Evolutionary conservation across 192 early-diverging fungal genomes (phyloP).

Genomic region (Entomortierella lignicola): DNA sequence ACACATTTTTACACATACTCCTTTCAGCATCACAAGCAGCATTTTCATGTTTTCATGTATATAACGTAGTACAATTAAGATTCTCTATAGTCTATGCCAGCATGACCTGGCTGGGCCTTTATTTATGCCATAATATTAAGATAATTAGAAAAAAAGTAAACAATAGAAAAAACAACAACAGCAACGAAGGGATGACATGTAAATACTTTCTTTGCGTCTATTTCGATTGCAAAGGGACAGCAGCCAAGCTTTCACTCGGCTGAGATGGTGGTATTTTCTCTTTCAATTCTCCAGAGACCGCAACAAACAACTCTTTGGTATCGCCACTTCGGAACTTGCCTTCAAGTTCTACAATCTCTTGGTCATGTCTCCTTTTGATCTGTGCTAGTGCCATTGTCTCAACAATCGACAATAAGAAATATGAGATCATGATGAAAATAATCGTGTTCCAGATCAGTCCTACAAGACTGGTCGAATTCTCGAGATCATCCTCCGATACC

Average conservation of each 20-base stretch:
- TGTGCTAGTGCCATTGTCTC: constrained; percentile 86
- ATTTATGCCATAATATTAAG: no score
- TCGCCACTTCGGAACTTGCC: constrained; percentile 41
- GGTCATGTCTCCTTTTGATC: constrained; percentile 64
- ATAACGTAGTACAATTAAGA: no score
- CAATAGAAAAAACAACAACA: not conserved
- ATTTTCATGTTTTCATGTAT: no score
- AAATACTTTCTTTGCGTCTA: not conserved
- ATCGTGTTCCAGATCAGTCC: constrained; percentile 91
- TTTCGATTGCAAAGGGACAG: not conserved
- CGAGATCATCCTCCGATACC: constrained; percentile 32
- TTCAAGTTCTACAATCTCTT: constrained; percentile 54
- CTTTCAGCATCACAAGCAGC: no score
- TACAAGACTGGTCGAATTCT: constrained; percentile 64
- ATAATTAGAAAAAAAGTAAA: no score
- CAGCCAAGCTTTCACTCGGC: not conserved
- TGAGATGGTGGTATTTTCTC: constrained; percentile 5
- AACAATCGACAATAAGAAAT: constrained; percentile 86
- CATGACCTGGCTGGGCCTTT: no score
- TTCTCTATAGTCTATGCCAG: no score
- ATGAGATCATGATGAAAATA: constrained; percentile 82
- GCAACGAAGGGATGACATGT: not conserved
- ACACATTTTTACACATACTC: not conserved
- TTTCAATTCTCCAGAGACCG: constrained; percentile 25
- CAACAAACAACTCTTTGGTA: constrained; percentile 26